Evolutionary conservation across 805 yeast genomes (phyloP), one percentile per base, ranked within the genome.

Genomic region (Saturnispora mendoncae): DNA sequence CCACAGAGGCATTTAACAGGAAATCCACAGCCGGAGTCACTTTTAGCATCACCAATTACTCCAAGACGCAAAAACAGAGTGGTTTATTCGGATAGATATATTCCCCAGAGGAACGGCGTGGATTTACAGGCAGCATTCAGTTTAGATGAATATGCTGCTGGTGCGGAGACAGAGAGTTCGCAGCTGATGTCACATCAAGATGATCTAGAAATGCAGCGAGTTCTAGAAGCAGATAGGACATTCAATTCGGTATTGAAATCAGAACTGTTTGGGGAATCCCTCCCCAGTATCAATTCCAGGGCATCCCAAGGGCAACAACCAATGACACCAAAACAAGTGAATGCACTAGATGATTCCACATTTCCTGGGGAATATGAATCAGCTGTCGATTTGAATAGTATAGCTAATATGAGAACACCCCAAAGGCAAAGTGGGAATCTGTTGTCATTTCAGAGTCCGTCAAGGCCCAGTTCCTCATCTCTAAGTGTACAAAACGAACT

Each of bases 191-290:
- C n/a, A 18, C 17, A 23, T 18, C 20, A 18, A 39, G 71, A 71
- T 49, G 94, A 83, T 51, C 64, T 81, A 18, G 92, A 84, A 47
- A 65, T 68, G 29, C 72, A 79, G 48, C 69, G 77, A 48, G 85
- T 79, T 54, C 81, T 80, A 50, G 94, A 84, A 54, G 95, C 96
- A 4, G 84, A 84, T 56, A 67, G 82, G 48, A 84, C 95, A 0
- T 92, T 88, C 60, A 80, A 88, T 42, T 78, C 90, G 0, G 84
- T 92, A 2, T 64, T 92, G 36, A 82, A 84, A 51, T 84, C 94
- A 26, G 98, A 92, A 58, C 64, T 92, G 27, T 92, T 92, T 66
- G 97, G 97, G 13, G 92, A 82, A 55, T 4, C 85, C 88, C 43
- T 62, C 51, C 50, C 39, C 13, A 19, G 14, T 20, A 32, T 5